Base-by-base conservation (phyloP, 2,329 filamentous ascomycete genomes). In the Calonectria pseudoreteaudii region DNA sequence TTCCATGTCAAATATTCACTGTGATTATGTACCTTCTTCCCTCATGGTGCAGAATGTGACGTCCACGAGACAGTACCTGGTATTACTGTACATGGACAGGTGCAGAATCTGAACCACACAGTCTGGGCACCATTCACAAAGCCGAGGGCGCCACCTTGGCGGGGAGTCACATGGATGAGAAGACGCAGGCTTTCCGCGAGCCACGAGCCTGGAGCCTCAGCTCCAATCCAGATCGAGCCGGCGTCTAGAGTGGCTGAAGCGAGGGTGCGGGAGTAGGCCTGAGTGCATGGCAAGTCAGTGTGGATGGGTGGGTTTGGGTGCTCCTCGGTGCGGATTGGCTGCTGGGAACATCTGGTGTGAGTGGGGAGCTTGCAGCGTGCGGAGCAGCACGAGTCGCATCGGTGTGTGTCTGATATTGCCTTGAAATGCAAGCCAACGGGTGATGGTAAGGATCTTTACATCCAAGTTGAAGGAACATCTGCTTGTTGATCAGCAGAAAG, bases 161-260 rank as follows among this genome's bases (percentile, higher is more conserved):
- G 47, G 47, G 38, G 36, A 49, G 71, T 73, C 67, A 73, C 71
- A 68, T 70, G 71, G 60, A 66, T 41, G 36, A 64, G 26, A 26
- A 66, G 49, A 50, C 38, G 47, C 36, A 44, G 13, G 66, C 26
- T 50, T 56, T 52, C 52, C 49, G 66, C 47, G 71, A 73, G 71
- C 71, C 71, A 66, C 58, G 66, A 70, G 70, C 49, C 66, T 68
- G 58, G 58, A 72, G 66, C 71, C 66, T 62, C 66, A 62, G 71
- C 71, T 73, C 71, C 70, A 73, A 53, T 56, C 64, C 26, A 38
- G 41, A 41, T 66, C 28, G n/a, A 38, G 28, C n/a, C 11, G n/a
- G 50, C 38, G 26, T 41, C 52, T 53, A 36, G 70, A 72, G 58
- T 65, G 70, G 65, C 34, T 68, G 56, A 64, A 62, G 56, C 30